Percentiles rank a stretch among this genome's conserved stretches.
Evolutionary conservation across 768 basidiomycete genomes (phyloP).

Genomic region (Clathrus columnatus): DNA sequence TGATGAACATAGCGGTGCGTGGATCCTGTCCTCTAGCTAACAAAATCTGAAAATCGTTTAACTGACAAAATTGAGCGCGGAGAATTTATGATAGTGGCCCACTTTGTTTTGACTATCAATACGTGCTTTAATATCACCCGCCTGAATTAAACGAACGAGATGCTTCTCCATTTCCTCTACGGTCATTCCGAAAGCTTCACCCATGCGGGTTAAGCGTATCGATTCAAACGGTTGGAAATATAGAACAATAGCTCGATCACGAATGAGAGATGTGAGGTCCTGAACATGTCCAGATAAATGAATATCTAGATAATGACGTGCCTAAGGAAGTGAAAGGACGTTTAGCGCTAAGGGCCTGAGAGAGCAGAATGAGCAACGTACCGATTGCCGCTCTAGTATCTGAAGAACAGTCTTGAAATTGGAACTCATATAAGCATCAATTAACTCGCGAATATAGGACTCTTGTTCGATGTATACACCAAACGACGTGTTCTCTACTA

Average conservation of each 20-base stretch:
- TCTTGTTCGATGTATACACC: constrained; percentile 77
- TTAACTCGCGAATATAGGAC: constrained; percentile 76
- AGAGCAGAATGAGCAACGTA: constrained; percentile 21
- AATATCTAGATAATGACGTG: constrained; percentile 68
- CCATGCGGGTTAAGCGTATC: constrained; percentile 79
- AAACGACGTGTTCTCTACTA: constrained; percentile 65
- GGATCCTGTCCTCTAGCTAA: constrained; percentile 73
- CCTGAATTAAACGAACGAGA: constrained; percentile 70
- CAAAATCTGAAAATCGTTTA: constrained; percentile 45
- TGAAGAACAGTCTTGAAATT: constrained; percentile 79
- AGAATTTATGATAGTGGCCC: constrained; percentile 12
- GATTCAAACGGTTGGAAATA: constrained; percentile 89
- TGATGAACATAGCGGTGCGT: constrained; percentile 65
- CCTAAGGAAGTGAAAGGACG: constrained; percentile 32
- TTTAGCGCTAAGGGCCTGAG: constrained; percentile 12
- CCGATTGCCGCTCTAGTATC: constrained; percentile 64
- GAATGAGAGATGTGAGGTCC: constrained; percentile 59
- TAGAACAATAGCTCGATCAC: constrained; percentile 68
- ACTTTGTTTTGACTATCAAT: constrained; percentile 90
- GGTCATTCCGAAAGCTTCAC: constrained; percentile 75
- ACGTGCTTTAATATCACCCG: constrained; percentile 68
- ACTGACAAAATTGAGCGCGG: not conserved
- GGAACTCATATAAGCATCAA: constrained; percentile 79
- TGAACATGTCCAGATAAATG: constrained; percentile 64
- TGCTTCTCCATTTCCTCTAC: constrained; percentile 62